Percentiles rank a stretch among this genome's conserved stretches.
phyloP scores from a whole-genome alignment of 768 basidiomycete species.

The Leucocoprinus sp. region DNA sequence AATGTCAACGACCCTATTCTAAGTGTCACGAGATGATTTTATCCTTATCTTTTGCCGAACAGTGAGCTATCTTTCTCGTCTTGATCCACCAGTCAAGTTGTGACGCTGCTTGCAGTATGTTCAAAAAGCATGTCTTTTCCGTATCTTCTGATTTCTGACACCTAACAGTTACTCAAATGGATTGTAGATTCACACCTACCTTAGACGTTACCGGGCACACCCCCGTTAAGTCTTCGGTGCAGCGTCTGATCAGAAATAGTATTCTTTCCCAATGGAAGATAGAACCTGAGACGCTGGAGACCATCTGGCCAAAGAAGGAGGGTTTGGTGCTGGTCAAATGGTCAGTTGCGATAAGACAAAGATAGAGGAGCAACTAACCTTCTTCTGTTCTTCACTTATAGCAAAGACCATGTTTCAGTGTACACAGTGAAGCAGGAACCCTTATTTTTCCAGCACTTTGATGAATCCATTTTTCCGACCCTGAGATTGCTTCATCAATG shows the following conservation, averaged over 20 bases:
- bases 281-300: conserved; percentile 74
- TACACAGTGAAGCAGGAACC: conserved; percentile 85
- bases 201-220: conserved; percentile 87
- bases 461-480: conserved; percentile 88
- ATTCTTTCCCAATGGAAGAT: conserved; percentile 82
- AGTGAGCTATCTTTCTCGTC: conserved; percentile 10
- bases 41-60: too few species aligned
- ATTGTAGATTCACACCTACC: conserved; percentile 54
- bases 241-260: conserved; percentile 75
- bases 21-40: conserved; percentile 9
- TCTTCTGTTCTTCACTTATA: conserved; percentile 30
- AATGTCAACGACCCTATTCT: not conserved
- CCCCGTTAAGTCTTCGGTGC: conserved; percentile 88
- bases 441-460: conserved; percentile 92
- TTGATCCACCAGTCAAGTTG: conserved; percentile 1
- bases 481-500: conserved; percentile 89
- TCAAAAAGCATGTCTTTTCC: conserved; percentile 53
- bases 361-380: conserved; percentile 6
- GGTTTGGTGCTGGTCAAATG: conserved; percentile 89
- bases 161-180: conserved; percentile 9
- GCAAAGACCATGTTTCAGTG: conserved; percentile 93
- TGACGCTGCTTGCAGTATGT: conserved; percentile 34
- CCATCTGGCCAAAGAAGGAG: conserved; percentile 99
- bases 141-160: conserved; percentile 12
- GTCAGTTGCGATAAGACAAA: conserved; percentile 37